These are phyloP conservation scores for Trichosanthes truncata DNA, from an alignment of 306 rosid genomes.

Conservation along the genomic window DNA sequence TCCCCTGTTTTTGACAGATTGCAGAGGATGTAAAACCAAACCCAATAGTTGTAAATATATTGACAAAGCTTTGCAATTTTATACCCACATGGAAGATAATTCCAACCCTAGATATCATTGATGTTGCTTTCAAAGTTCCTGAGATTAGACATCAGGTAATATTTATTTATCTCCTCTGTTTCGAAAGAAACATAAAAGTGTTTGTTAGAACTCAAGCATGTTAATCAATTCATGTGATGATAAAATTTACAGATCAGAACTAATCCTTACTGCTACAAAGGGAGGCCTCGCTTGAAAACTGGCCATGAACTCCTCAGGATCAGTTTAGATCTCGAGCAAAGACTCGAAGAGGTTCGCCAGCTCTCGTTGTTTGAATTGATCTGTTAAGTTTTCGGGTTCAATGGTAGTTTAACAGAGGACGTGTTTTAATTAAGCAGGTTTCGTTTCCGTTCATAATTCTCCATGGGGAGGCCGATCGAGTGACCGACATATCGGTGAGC, in stretches of 20 bases:
- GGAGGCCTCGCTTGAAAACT: conserved; percentile 70
- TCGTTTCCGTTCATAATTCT: conserved; percentile 59
- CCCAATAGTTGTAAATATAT: conserved; percentile 11
- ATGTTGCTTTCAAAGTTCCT: conserved; percentile 53
- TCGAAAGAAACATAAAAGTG: neutral
- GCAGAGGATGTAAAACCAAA: conserved; percentile 63
- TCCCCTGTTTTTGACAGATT: conserved; percentile 34
- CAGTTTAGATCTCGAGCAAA: conserved; percentile 40
- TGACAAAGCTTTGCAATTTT: conserved; percentile 40
- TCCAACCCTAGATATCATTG: conserved; percentile 62
- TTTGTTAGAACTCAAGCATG: neutral
- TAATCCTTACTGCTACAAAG: conserved; percentile 66
- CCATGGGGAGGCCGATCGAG: conserved; percentile 71
- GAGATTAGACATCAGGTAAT: conserved; percentile 52
- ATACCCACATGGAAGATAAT: conserved; percentile 69
- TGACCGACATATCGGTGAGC: conserved; percentile 61
- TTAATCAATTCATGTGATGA: neutral
- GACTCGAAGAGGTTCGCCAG: conserved; percentile 15
- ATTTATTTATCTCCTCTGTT: neutral
- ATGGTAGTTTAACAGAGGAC: neutral
- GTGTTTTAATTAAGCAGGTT: conserved; percentile 22
- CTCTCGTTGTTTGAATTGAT: neutral
- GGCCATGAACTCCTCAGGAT: conserved; percentile 52
- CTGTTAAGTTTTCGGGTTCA: neutral
- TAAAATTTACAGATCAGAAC: conserved; percentile 18